phyloP scores from a whole-genome alignment of 139 green algal genomes.

The Gonium pectorale region DNA sequence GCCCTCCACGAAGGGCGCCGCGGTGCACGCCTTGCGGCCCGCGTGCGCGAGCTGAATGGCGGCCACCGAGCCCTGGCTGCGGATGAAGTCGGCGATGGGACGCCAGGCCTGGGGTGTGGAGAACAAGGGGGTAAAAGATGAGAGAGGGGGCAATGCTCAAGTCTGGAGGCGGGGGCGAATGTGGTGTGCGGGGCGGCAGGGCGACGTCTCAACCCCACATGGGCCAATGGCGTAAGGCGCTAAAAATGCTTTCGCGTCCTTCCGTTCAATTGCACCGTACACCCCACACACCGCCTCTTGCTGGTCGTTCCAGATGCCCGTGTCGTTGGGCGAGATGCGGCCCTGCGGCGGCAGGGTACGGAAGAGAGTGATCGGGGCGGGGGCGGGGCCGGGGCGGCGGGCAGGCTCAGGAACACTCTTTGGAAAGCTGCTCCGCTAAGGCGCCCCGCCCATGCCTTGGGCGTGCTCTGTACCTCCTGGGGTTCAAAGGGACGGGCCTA shows the following conservation, averaged over 20 bases:
- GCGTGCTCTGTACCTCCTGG: too few species aligned
- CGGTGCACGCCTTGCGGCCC: slow-evolving; percentile 14
- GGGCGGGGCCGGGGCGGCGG: too few species aligned
- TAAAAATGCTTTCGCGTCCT: not conserved
- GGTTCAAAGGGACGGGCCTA: too few species aligned
- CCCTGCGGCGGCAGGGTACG: not conserved
- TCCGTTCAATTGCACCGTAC: not conserved
- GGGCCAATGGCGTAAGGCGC: too few species aligned
- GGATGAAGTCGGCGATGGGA: slow-evolving; percentile 13
- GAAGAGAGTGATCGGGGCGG: not conserved
- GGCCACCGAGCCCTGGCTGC: not conserved
- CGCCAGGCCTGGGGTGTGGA: not conserved
- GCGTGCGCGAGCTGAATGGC: slow-evolving; percentile 34
- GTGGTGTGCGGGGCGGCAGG: too few species aligned
- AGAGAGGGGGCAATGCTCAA: too few species aligned
- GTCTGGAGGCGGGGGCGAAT: too few species aligned
- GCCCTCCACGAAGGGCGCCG: too few species aligned
- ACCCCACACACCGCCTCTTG: not conserved
- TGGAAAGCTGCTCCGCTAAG: too few species aligned
- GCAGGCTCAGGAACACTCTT: too few species aligned
- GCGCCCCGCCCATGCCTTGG: too few species aligned
- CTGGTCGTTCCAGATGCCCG: slow-evolving; percentile 26
- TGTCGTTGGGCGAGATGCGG: not conserved
- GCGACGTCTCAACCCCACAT: too few species aligned
- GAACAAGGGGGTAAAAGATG: not conserved